These are phyloP conservation scores for Talaromyces sp. DNA, from an alignment of 2,329 filamentous ascomycete genomes.

Conservation along the genomic window DNA sequence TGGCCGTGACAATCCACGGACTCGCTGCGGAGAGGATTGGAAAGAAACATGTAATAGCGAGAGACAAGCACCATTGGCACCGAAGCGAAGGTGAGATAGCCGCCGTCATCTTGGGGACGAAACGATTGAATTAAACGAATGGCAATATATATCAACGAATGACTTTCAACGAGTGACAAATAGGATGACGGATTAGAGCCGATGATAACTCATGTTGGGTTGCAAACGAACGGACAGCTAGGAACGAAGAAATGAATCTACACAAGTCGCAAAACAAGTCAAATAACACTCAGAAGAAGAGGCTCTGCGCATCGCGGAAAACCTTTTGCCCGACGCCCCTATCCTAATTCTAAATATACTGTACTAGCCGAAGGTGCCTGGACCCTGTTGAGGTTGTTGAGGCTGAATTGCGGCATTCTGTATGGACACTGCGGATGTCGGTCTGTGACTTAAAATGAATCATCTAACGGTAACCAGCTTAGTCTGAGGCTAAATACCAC, in stretches of 20 bases:
- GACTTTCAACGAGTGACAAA: not conserved
- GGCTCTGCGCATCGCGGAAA: not conserved
- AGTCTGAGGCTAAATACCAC: not conserved
- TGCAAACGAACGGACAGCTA: not conserved
- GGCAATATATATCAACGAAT: not conserved
- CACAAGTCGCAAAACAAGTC: too few species aligned
- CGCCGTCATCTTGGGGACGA: not conserved
- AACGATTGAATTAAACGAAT: not conserved
- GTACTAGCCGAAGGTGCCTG: not conserved
- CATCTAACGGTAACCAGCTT: not conserved
- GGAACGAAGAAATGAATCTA: not conserved
- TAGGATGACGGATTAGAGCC: not conserved
- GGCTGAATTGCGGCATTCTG: slow-evolving; percentile 5
- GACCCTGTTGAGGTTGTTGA: not conserved
- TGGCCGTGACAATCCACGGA: slow-evolving; percentile 29
- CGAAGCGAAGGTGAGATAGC: slow-evolving; percentile 23
- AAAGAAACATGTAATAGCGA: slow-evolving; percentile 20
- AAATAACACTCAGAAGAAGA: not conserved
- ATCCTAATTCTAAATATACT: not conserved
- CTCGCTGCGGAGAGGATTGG: slow-evolving; percentile 15
- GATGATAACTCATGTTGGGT: not conserved
- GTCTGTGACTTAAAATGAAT: not conserved
- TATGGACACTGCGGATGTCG: not conserved
- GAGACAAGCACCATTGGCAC: slow-evolving; percentile 19
- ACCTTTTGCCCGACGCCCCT: not conserved